Evolutionary conservation across 129 eudicot species (phyloP).

Genomic region (Flaveria sonorensis): DNA sequence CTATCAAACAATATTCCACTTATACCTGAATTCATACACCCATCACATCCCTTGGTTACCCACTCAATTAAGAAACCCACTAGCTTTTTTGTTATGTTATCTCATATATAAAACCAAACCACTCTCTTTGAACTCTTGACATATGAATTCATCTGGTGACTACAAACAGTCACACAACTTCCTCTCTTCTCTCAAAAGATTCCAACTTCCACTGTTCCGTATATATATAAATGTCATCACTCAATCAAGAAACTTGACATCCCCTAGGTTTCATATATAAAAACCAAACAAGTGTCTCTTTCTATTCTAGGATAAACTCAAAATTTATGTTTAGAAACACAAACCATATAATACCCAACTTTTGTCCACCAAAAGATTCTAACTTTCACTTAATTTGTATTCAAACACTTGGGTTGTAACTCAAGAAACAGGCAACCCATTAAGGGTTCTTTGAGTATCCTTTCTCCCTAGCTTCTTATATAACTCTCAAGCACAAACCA

Average conservation of each 20-base stretch:
- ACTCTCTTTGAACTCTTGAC: slow-evolving; percentile 18
- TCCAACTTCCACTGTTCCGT: slow-evolving; percentile 26
- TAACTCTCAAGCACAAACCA: slow-evolving; percentile 24
- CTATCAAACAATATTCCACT: slow-evolving; percentile 34
- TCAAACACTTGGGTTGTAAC: slow-evolving; percentile 14
- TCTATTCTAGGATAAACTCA: slow-evolving; percentile 3
- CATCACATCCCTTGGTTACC: slow-evolving; percentile 29
- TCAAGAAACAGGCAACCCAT: slow-evolving; percentile 32
- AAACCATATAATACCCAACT: slow-evolving; percentile 24
- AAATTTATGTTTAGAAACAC: slow-evolving; percentile 23
- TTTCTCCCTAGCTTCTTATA: slow-evolving; percentile 30
- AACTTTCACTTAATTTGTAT: slow-evolving; percentile 34
- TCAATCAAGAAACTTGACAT: slow-evolving; percentile 27
- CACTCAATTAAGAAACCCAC: slow-evolving; percentile 39
- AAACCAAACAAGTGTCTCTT: slow-evolving; percentile 7
- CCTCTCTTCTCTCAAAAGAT: slow-evolving; percentile 27
- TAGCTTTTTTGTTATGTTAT: slow-evolving; percentile 9
- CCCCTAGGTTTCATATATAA: slow-evolving; percentile 13
- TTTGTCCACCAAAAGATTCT: slow-evolving; percentile 32
- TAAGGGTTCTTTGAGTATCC: slow-evolving; percentile 26
- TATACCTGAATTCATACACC: slow-evolving; percentile 30
- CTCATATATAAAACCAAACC: slow-evolving; percentile 32
- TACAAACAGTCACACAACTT: slow-evolving; percentile 8
- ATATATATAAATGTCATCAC: slow-evolving; percentile 12
- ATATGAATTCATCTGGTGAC: not conserved